These are phyloP conservation scores for Phytopythium montanum DNA, from an alignment of 352 stramenopile species.

Conservation along the genomic window DNA sequence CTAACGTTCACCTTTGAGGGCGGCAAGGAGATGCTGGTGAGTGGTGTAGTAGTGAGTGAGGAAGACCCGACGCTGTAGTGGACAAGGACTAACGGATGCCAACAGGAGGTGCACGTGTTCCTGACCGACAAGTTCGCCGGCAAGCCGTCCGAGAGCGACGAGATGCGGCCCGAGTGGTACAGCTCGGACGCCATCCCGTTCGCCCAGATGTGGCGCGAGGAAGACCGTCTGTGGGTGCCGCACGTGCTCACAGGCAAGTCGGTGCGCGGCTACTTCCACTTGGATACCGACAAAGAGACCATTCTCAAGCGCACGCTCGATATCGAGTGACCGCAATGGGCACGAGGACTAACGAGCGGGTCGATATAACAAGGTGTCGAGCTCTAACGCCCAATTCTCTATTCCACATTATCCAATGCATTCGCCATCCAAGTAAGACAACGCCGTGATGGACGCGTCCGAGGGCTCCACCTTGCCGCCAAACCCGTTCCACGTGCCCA, in stretches of 20 bases:
- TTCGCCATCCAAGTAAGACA: too few species aligned
- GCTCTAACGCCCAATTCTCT: too few species aligned
- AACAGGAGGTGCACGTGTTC: constrained; percentile 84
- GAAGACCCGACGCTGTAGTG: neutral
- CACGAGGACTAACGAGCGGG: too few species aligned
- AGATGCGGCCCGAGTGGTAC: constrained; percentile 89
- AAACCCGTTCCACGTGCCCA: too few species aligned
- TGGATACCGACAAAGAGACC: constrained; percentile 61
- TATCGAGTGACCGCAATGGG: constrained; percentile 12
- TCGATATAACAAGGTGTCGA: too few species aligned
- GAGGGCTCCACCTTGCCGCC: too few species aligned
- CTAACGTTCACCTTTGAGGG: constrained; percentile 66
- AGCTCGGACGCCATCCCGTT: constrained; percentile 58
- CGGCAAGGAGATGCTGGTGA: constrained; percentile 52
- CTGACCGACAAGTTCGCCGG: constrained; percentile 54
- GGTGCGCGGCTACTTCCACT: constrained; percentile 73
- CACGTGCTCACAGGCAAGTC: constrained; percentile 62
- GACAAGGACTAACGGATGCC: neutral
- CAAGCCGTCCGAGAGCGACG: constrained; percentile 78
- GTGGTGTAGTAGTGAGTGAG: constrained; percentile 3
- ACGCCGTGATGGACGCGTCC: too few species aligned
- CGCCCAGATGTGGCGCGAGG: constrained; percentile 84
- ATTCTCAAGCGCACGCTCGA: constrained; percentile 51
- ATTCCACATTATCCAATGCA: too few species aligned
- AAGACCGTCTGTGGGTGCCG: constrained; percentile 82